Evolutionary conservation across 495 filamentous ascomycete genomes (phyloP).

Genomic region (Aspergillus kassunensis): DNA sequence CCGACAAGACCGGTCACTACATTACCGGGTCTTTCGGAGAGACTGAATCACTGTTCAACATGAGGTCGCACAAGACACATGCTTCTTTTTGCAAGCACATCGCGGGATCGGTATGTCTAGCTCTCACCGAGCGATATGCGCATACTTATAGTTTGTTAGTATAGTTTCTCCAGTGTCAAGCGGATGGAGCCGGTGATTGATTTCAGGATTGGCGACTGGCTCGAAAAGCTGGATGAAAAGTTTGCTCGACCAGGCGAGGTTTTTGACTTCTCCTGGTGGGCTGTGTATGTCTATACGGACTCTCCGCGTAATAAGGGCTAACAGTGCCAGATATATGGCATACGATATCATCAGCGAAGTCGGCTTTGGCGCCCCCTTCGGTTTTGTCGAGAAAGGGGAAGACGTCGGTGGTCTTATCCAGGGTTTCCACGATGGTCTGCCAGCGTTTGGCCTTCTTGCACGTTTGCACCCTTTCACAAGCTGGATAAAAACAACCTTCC

Average conservation of each 20-base stretch:
- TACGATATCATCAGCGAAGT: conserved; percentile 65
- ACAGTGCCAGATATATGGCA: conserved; percentile 40
- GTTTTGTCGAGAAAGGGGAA: conserved; percentile 54
- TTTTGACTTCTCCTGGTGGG: conserved; percentile 52
- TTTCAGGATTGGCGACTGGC: conserved; percentile 41
- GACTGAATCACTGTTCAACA: conserved; percentile 45
- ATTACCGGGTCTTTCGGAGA: conserved; percentile 48
- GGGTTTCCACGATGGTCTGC: conserved; percentile 46
- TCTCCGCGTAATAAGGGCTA: no score
- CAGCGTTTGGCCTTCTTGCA: conserved; percentile 44
- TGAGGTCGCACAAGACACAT: conserved; percentile 45
- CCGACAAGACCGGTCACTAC: conserved; percentile 53
- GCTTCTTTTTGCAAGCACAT: conserved; percentile 42
- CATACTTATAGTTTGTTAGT: conserved; percentile 29
- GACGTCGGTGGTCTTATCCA: conserved; percentile 56
- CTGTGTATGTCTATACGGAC: no score
- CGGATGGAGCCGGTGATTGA: conserved; percentile 53
- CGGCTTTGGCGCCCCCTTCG: conserved; percentile 58
- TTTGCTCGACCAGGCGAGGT: conserved; percentile 39
- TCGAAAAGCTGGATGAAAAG: conserved; percentile 34
- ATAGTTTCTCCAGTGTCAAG: conserved; percentile 49
- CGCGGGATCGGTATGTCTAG: conserved; percentile 33
- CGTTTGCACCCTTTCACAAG: conserved; percentile 53
- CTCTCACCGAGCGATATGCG: no score
- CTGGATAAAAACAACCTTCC: conserved; percentile 47